A percentile compares a stretch with the other conserved stretches of the same genome.
These are phyloP conservation scores for Amanita fuliginea DNA, from an alignment of 768 basidiomycete species.

Conservation along the genomic window DNA sequence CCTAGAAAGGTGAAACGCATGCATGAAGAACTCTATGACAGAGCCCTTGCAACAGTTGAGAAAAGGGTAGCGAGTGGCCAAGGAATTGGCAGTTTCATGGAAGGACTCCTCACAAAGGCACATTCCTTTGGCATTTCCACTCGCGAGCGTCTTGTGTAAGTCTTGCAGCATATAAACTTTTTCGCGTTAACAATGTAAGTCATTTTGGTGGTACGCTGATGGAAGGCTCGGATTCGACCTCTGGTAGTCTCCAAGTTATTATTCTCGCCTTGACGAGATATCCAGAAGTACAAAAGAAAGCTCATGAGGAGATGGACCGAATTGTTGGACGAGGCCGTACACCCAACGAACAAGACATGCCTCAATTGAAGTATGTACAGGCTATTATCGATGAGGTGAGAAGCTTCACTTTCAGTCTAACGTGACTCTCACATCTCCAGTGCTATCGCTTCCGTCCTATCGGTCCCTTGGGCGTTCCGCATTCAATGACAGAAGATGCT, in stretches of 20 bases:
- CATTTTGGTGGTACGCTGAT: constrained; percentile 20
- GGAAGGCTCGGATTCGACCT: constrained; percentile 22
- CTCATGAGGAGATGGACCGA: constrained; percentile 15
- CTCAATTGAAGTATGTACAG: constrained; percentile 12
- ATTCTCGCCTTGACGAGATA: constrained; percentile 2
- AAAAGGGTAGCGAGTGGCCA: constrained; percentile 14
- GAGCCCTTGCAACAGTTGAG: constrained; percentile 16
- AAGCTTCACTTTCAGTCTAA: constrained; percentile 15
- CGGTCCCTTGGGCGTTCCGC: constrained; percentile 4
- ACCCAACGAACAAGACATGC: constrained; percentile 9
- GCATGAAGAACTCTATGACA: constrained; percentile 20
- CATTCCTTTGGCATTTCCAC: constrained; percentile 14
- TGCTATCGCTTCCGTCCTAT: constrained; percentile 5
- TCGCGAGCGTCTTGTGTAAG: constrained; percentile 16
- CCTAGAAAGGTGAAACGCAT: constrained; percentile 11
- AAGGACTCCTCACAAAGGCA: constrained; percentile 16
- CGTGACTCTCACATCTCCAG: constrained; percentile 19
- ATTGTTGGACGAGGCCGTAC: constrained; percentile 13
- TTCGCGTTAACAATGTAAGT: constrained; percentile 7
- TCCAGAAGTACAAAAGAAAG: constrained; percentile 5
- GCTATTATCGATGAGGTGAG: constrained; percentile 14
- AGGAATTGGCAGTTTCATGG: constrained; percentile 20
- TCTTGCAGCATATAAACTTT: background rate
- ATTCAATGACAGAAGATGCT: constrained; percentile 2
- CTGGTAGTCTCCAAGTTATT: constrained; percentile 14